Conservation (phyloP, 2,329 filamentous ascomycete species). For the Trichoderma asperellum region DNA sequence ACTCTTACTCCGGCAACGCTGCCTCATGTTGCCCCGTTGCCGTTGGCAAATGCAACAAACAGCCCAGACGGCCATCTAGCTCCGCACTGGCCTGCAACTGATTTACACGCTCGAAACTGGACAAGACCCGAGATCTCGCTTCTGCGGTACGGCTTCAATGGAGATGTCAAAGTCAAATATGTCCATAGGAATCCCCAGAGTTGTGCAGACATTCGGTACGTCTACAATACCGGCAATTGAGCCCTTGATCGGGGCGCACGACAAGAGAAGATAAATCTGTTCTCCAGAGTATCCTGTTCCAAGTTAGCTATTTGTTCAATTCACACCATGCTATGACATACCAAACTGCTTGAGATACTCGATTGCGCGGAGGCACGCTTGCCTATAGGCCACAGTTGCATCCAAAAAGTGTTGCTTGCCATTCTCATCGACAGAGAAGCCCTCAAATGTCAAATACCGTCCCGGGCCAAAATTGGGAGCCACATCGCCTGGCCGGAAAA, state of each 20-base stretch:
- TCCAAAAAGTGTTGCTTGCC: slow-evolving; percentile 92
- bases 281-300: slow-evolving; percentile 68
- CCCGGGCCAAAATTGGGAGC: slow-evolving; percentile 87
- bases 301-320: neutral
- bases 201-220: slow-evolving; percentile 90
- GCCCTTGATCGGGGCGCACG: slow-evolving; percentile 84
- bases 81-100: neutral
- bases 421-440: slow-evolving; percentile 84
- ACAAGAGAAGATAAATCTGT: slow-evolving; percentile 84
- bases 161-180: slow-evolving; percentile 94
- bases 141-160: slow-evolving; percentile 33
- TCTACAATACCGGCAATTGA: slow-evolving; percentile 89
- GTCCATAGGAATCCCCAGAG: slow-evolving; percentile 84
- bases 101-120: slow-evolving; percentile 28
- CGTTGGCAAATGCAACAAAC: neutral
- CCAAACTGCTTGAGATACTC: slow-evolving; percentile 45
- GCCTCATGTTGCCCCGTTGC: neutral
- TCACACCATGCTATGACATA: neutral
- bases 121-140: slow-evolving; percentile 34
- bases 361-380: slow-evolving; percentile 67
- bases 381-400: slow-evolving; percentile 81
- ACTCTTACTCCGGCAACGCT: neutral
- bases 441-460: slow-evolving; percentile 59
- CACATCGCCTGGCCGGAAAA: slow-evolving; percentile 85
- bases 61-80: neutral